Base-by-base conservation (phyloP, 345 rosid species). In the Camelina hispida region DNA sequence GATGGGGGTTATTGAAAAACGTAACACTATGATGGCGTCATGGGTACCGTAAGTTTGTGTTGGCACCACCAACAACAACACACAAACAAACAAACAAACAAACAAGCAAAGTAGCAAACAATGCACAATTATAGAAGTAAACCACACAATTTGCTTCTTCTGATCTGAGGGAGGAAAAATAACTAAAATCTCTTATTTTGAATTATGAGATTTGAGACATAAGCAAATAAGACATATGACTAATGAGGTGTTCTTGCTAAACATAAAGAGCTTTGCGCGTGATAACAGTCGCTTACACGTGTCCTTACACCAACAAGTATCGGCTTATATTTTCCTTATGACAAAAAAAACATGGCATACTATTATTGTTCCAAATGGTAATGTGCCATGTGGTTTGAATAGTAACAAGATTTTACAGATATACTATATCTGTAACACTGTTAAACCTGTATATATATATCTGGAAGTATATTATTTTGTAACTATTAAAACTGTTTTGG, bases 231-330 rank as follows among this genome's bases (percentile, higher is more conserved):
- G 40, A 48, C 35, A 59, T 14, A 25, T 6, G 71, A 34, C 30
- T 72, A 53, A 30, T 35, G 22, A 51, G 66, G 22, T 70, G 62
- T 66, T 48, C 58, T 25, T 76, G 58, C 69, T 34, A 40, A 32
- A 22, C 28, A 61, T 18, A 42, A 20, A 60, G 69, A 68, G 34
- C 40, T 75, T 32, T 61, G 38, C 35, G 38, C 68, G 38, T 68
- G 62, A 43, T n/a, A 30, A 30, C 63, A 32, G 52, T 66, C 43
- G 77, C 58, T 35, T n/a, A 65, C 66, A 59, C 68, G 79, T 75
- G 68, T 50, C 12, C 22, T 4, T 28, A 3, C 5, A 28, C 30
- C 30, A 28, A 28, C 30, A 28, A 28, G 30, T 28, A 28, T 28
- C 5, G 5, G 30, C 30, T 28, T 28, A 28, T 28, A 28, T 4